Percentiles rank a stretch among this genome's conserved stretches.
Evolutionary conservation across 2,329 filamentous ascomycete genomes (phyloP).

Genomic region (Bipolaris bicolor): DNA sequence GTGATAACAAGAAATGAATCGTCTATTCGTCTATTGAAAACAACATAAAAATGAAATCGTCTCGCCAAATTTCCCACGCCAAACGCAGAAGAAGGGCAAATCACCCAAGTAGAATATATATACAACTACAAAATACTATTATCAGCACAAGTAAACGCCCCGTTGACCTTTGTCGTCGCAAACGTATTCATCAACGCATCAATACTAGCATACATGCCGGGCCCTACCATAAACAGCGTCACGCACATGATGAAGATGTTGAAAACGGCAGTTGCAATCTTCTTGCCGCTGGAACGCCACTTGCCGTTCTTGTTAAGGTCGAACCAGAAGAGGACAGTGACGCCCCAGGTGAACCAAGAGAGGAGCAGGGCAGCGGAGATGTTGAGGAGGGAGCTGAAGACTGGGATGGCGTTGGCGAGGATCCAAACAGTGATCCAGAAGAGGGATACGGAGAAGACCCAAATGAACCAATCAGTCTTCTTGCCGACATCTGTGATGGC

Average conservation of each 20-base stretch:
- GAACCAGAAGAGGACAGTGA: constrained; percentile 40
- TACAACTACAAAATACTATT: constrained; percentile 30
- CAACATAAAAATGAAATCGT: background rate
- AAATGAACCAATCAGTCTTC: constrained; percentile 26
- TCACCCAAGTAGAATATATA: background rate
- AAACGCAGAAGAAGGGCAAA: background rate
- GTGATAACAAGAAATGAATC: no score
- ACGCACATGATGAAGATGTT: constrained; percentile 32
- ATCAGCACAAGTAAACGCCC: constrained; percentile 38
- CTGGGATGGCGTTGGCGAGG: constrained; percentile 37
- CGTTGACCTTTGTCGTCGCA: constrained; percentile 35
- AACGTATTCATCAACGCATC: constrained; percentile 30
- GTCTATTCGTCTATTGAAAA: background rate
- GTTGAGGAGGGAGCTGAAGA: constrained; percentile 36
- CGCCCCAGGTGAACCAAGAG: constrained; percentile 38
- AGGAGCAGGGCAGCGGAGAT: constrained; percentile 34
- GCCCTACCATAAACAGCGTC: constrained; percentile 33
- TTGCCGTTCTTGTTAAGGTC: constrained; percentile 37
- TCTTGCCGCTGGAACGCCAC: constrained; percentile 29
- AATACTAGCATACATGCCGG: constrained; percentile 37
- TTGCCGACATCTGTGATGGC: constrained; percentile 23
- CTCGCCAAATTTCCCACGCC: background rate
- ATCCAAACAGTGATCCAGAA: constrained; percentile 40
- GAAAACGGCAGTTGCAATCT: constrained; percentile 26
- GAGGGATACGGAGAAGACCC: constrained; percentile 30